A percentile compares a stretch with the other conserved stretches of the same genome.
Evolutionary conservation across 805 yeast genomes (phyloP).

Genomic region (Cyberlindnera amylophila): DNA sequence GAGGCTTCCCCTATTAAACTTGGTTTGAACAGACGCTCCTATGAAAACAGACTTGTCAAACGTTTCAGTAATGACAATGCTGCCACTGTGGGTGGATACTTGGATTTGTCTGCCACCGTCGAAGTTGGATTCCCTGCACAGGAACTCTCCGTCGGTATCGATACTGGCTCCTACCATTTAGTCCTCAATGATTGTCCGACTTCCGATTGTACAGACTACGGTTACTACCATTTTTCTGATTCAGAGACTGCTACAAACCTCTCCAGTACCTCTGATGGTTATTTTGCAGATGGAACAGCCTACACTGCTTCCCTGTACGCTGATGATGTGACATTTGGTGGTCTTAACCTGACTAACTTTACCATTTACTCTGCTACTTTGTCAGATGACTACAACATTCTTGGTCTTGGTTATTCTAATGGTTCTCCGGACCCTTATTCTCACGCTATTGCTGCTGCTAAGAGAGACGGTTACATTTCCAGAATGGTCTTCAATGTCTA

Average conservation of each 20-base stretch:
- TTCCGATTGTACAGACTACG: conserved; percentile 2
- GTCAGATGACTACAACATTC: conserved; percentile 6
- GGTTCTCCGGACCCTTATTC: neutral
- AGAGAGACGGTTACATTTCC: conserved; percentile 2
- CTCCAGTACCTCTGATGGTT: neutral
- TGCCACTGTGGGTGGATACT: conserved; percentile 1
- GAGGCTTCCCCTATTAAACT: conserved; percentile 8
- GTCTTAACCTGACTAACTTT: conserved; percentile 2
- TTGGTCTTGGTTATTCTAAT: conserved; percentile 11
- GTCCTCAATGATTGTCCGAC: conserved; percentile 3
- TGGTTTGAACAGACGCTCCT: conserved; percentile 2
- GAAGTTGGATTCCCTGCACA: conserved; percentile 20
- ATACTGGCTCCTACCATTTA: conserved; percentile 21
- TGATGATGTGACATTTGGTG: conserved; percentile 15
- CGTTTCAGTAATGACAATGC: conserved; percentile 5
- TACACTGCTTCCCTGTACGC: conserved; percentile 6
- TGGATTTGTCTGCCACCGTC: conserved; percentile 4
- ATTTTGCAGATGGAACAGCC: conserved; percentile 12
- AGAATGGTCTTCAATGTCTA: conserved; percentile 15
- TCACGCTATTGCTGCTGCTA: conserved; percentile 6
- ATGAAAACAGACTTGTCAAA: conserved; percentile 1
- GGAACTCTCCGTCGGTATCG: conserved; percentile 10
- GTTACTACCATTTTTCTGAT: conserved; percentile 5
- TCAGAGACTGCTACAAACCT: conserved; percentile 5
- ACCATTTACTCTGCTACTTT: conserved; percentile 4